Evolutionary conservation across 2,329 filamentous ascomycete species (phyloP), one percentile per base, ranked within the genome.

Genomic region (Leptographium flavum): DNA sequence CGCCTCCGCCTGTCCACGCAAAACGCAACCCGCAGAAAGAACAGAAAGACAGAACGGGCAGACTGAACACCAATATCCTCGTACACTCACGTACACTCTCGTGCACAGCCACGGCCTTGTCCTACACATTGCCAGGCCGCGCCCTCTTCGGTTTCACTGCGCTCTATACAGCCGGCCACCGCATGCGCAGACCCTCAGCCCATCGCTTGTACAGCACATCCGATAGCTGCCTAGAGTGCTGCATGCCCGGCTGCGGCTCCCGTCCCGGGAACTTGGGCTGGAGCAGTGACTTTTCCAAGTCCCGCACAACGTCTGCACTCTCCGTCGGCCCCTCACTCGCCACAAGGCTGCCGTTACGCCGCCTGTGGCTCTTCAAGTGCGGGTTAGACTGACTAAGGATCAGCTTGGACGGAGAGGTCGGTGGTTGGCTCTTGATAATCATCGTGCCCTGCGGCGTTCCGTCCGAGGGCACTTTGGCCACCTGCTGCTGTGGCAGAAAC

Each of bases 161-260:
- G 14, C 5, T 40, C 39, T 25, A 52, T 3, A 53, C 48, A 7
- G 50, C 51, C 2, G 52, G 51, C 51, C 49, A 55, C 2, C 53
- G 50, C 31, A n/a, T n/a, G 8, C 80, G 79, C 55, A 96, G 66
- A 2, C 87, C 87, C 47, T 93, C 85, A 3, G 81, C 79, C 92
- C 92, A 98, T 37, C 90, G 76, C 15, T 81, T 78, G 63, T 95
- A 96, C 19, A 98, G 73, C 19, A 94, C 85, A 60, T 95, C 87
- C 1, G 85, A 86, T 32, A 96, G 70, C 58, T 94, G 79, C 57
- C 87, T 86, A 52, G 83, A 84, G 63, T 95, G 90, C 62, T 95
- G 88, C 85, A 95, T 90, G 2, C 87, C 90, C 1, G 79, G 73
- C 39, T 64, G 63, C 2, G 71, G 57, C 43, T 71, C 65, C 33